Base-by-base conservation (phyloP, 164 flowering plant species). In the Aristolochia californica region DNA sequence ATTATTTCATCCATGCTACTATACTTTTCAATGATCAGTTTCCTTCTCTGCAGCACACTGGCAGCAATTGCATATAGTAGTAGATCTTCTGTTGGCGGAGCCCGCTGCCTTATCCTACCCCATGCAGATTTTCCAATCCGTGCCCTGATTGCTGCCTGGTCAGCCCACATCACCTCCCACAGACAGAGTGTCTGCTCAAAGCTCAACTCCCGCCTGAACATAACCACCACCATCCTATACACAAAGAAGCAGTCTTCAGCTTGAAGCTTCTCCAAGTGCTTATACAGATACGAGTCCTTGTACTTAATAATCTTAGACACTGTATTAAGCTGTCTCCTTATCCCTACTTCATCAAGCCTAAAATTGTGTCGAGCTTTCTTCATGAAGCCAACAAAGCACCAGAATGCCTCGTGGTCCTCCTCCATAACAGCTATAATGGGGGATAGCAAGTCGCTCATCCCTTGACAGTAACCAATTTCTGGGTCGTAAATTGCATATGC, bases 141-240 rank as follows among this genome's bases (percentile, higher is more conserved):
- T 8, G 91, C 95, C 62, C 98, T 77, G 27, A 83, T 76, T 4
- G 98, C 98, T 5, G 91, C 91, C 65, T 87, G 95, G 63, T 93
- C 97, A 10, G 98, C 97, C 98, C 98, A 93, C 80, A 93, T 83
- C 14, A 93, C 96, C 66, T 93, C 97, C 98, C 98, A 93, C 2
- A 93, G 76, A 62, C 97, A 89, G 21, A 83, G 34, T 0, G 96
- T 89, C 74, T 89, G 97, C 72, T 89, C 96, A 43, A 82, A 87
- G 12, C 74, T 73, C 45, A 93, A 70, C 62, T 93, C 98, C 69
- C 98, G 78, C 64, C 98, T 76, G 53, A 93, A 89, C 17, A 93
- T 73, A n/a, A 93, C 98, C 43, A 93, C 84, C 67, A 93, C 98
- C 98, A 93, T 93, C 57, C 98, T 75, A 70, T 93, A 93, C 34